A percentile compares a stretch with the other conserved stretches of the same genome.
Conservation (phyloP, 495 filamentous ascomycete genomes). For the Neurospora intermedia region DNA sequence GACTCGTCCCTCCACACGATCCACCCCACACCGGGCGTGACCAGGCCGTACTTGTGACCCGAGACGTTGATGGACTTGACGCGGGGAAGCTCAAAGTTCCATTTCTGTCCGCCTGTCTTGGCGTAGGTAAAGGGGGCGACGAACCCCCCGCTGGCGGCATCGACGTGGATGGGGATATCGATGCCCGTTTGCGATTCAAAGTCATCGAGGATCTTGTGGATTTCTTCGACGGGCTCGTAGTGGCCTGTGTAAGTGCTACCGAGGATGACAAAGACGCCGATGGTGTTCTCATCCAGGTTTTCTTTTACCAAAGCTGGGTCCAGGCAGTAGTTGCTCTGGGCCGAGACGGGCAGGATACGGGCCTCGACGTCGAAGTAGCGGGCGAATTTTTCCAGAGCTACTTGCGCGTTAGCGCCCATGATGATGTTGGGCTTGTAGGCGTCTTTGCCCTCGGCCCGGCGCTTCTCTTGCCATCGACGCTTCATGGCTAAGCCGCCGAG, state of each 20-base stretch:
- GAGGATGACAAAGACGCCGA: conserved; percentile 65
- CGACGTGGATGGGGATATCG: conserved; percentile 67
- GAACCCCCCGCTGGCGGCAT: conserved; percentile 63
- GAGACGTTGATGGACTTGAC: conserved; percentile 68
- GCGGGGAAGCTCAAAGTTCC: conserved; percentile 60
- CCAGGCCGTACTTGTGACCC: conserved; percentile 66
- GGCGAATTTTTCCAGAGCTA: conserved; percentile 64
- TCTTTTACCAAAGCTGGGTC: conserved; percentile 53
- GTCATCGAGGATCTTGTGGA: conserved; percentile 54
- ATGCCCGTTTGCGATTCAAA: conserved; percentile 51
- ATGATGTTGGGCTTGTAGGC: conserved; percentile 58
- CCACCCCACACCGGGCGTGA: conserved; percentile 66
- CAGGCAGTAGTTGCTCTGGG: conserved; percentile 50
- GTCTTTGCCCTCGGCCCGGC: conserved; percentile 49
- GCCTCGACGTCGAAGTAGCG: conserved; percentile 72
- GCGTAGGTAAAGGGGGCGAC: conserved; percentile 62
- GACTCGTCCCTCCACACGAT: conserved; percentile 62
- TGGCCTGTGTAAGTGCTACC: conserved; percentile 70
- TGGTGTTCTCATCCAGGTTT: conserved; percentile 69
- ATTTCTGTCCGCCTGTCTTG: conserved; percentile 47
- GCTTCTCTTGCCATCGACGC: conserved; percentile 61
- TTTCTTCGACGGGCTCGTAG: conserved; percentile 63
- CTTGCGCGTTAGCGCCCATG: conserved; percentile 71
- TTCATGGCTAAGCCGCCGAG: conserved; percentile 72
- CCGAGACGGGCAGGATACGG: conserved; percentile 55